Percentiles rank a stretch among this genome's conserved stretches.
Evolutionary conservation across 208 protist species (phyloP).

Genomic region (Leptomonas seymouri): DNA sequence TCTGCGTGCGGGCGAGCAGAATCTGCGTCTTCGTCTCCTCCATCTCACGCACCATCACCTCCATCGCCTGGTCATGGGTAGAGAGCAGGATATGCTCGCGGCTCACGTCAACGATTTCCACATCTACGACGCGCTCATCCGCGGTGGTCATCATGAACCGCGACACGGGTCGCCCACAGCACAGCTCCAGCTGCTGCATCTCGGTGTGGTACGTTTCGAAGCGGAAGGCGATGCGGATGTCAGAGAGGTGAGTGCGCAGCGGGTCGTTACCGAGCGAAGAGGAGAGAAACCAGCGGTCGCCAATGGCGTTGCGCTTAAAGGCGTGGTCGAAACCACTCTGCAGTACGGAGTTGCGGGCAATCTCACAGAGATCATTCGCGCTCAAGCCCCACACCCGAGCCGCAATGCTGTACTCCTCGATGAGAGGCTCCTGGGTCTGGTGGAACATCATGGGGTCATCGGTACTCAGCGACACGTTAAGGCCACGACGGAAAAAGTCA

Average conservation of each 20-base stretch:
- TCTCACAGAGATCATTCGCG: constrained; percentile 92
- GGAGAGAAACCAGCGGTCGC: constrained; percentile 89
- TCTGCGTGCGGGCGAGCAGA: constrained; percentile 44
- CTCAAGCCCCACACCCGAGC: constrained; percentile 91
- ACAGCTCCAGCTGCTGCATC: constrained; percentile 80
- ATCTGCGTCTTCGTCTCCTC: constrained; percentile 69
- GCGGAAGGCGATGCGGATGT: constrained; percentile 93
- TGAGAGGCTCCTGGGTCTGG: constrained; percentile 95
- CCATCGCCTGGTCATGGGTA: constrained; percentile 90
- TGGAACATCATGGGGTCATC: constrained; percentile 98
- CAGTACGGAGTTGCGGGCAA: constrained; percentile 92
- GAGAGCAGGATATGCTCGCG: constrained; percentile 75
- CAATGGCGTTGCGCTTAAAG: constrained; percentile 90
- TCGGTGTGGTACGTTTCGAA: constrained; percentile 95
- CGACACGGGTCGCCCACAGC: constrained; percentile 54
- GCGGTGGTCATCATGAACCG: constrained; percentile 85
- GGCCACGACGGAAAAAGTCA: constrained; percentile 95
- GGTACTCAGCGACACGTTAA: constrained; percentile 99
- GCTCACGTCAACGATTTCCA: constrained; percentile 53
- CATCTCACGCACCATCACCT: constrained; percentile 86
- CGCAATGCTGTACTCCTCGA: constrained; percentile 96
- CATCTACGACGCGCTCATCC: constrained; percentile 84
- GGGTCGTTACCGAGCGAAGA: constrained; percentile 90
- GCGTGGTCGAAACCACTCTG: constrained; percentile 90
- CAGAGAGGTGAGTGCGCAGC: constrained; percentile 87